Evolutionary conservation across 2,329 filamentous ascomycete genomes (phyloP).

Genomic region (Xylariaceae sp.): DNA sequence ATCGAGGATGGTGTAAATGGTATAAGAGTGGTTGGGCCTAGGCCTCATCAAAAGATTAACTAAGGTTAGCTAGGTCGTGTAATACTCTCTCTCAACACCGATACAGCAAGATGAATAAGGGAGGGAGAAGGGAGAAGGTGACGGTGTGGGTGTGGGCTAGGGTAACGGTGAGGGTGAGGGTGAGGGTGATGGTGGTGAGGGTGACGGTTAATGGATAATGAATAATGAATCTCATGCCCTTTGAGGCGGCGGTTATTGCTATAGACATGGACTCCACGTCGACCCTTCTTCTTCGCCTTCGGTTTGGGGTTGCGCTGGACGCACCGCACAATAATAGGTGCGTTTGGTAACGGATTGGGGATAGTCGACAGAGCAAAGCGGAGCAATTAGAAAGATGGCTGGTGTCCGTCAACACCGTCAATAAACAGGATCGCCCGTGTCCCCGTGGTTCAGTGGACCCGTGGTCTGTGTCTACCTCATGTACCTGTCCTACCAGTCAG

Average conservation of each 20-base stretch:
- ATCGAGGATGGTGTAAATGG: slow-evolving; percentile 18
- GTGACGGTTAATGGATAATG: slow-evolving; percentile 2
- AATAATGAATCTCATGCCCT: slow-evolving; percentile 20
- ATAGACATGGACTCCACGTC: slow-evolving; percentile 16
- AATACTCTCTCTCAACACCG: too few species aligned
- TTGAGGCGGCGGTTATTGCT: slow-evolving; percentile 23
- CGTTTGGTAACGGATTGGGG: neutral
- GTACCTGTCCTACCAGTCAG: slow-evolving; percentile 2
- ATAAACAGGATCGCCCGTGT: slow-evolving; percentile 17
- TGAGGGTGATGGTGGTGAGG: neutral
- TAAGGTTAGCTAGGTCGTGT: slow-evolving; percentile 23
- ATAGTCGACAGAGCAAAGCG: slow-evolving; percentile 22
- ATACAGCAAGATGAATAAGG: slow-evolving; percentile 2
- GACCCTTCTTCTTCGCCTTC: slow-evolving; percentile 2
- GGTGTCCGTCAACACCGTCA: slow-evolving; percentile 1
- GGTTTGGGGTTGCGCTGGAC: slow-evolving; percentile 14
- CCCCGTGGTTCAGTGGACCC: neutral
- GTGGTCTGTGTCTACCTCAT: slow-evolving; percentile 8
- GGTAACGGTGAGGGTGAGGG: neutral
- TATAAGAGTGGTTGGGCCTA: slow-evolving; percentile 22
- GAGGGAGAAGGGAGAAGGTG: neutral
- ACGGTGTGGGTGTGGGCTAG: slow-evolving; percentile 1
- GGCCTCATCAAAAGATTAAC: slow-evolving; percentile 23
- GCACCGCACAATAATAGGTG: neutral
- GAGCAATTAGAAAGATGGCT: slow-evolving; percentile 15